Percentiles rank a stretch among this genome's conserved stretches.
These are phyloP conservation scores for Ramaria sp. DNA, from an alignment of 768 basidiomycete species.

Conservation along the genomic window DNA sequence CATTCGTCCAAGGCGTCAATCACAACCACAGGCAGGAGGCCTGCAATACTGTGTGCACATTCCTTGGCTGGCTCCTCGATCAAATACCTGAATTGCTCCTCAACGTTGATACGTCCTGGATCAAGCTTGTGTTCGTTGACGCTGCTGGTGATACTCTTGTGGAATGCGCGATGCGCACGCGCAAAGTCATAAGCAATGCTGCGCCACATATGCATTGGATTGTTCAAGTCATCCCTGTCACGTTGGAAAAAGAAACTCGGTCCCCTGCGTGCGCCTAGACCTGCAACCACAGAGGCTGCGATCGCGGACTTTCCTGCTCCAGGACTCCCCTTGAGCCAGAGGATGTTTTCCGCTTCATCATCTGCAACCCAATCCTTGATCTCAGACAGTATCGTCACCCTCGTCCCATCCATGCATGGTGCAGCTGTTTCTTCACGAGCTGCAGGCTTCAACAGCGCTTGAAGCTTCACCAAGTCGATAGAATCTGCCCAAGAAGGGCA, in stretches of 20 bases:
- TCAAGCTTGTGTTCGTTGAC: too few species aligned
- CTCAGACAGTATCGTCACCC: neutral
- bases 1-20: too few species aligned
- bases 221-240: neutral
- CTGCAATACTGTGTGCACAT: too few species aligned
- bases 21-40: too few species aligned
- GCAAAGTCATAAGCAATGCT: slow-evolving; percentile 15
- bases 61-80: too few species aligned
- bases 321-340: slow-evolving; percentile 16
- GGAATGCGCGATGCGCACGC: neutral
- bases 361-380: neutral
- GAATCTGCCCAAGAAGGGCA: too few species aligned
- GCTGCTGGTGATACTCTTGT: slow-evolving; percentile 9
- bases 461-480: too few species aligned
- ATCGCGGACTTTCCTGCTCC: slow-evolving; percentile 16
- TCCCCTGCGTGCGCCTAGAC: neutral
- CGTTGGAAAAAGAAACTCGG: slow-evolving; percentile 9
- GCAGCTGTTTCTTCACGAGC: too few species aligned
- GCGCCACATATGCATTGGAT: slow-evolving; percentile 2
- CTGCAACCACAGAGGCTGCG: neutral
- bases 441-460: too few species aligned
- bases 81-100: too few species aligned
- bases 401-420: neutral
- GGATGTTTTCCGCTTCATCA: slow-evolving; percentile 12
- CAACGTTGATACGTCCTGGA: too few species aligned